These are phyloP conservation scores for Rhizomucor pusillus DNA, from an alignment of 371 early-diverging fungal genomes.

Conservation along the genomic window DNA sequence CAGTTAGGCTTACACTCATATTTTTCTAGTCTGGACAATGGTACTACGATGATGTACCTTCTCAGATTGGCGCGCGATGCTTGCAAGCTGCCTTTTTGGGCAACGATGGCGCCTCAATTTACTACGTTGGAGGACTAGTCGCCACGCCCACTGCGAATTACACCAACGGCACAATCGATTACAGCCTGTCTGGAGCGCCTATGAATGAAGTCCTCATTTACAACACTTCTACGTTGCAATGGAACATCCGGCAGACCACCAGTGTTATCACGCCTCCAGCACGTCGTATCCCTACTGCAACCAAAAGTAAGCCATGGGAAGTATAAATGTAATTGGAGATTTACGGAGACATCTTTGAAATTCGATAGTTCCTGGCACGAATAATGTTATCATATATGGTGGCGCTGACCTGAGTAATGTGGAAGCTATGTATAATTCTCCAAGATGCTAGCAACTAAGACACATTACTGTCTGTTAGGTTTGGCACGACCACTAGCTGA, in stretches of 20 bases:
- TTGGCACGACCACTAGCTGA: slow-evolving; percentile 2
- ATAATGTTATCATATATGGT: slow-evolving; percentile 4
- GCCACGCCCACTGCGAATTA: not conserved
- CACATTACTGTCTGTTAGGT: not conserved
- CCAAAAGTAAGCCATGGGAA: not conserved
- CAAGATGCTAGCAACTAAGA: too few relatives aligned
- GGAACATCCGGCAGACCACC: not conserved
- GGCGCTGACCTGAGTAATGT: slow-evolving; percentile 2
- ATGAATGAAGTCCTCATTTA: slow-evolving; percentile 4
- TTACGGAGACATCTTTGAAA: not conserved
- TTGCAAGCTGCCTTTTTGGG: not conserved
- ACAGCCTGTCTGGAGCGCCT: not conserved
- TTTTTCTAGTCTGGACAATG: not conserved
- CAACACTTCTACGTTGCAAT: not conserved
- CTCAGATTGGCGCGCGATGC: too few relatives aligned
- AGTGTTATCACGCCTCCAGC: not conserved
- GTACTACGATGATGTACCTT: not conserved
- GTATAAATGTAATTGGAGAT: not conserved
- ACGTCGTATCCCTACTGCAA: slow-evolving; percentile 5
- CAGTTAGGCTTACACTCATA: too few relatives aligned
- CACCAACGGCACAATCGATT: not conserved
- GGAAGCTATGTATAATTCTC: too few relatives aligned
- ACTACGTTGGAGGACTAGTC: slow-evolving; percentile 5
- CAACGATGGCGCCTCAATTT: slow-evolving; percentile 3
- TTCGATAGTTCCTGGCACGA: slow-evolving; percentile 6